These are phyloP conservation scores for Syzygium aqueum DNA, from an alignment of 345 rosid species.

Conservation along the genomic window DNA sequence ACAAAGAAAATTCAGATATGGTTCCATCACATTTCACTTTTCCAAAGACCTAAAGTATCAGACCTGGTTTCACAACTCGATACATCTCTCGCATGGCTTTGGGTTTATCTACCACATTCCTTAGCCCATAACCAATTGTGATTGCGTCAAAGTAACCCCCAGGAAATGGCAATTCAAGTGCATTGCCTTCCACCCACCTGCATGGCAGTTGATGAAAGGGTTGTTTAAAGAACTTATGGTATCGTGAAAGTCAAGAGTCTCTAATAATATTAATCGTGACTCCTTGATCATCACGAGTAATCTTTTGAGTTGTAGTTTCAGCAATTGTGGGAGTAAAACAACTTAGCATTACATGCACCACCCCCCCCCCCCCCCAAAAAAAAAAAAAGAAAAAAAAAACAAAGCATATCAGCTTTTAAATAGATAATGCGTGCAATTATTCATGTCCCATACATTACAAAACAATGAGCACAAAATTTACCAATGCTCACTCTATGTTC, in stretches of 20 bases:
- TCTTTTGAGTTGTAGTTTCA: neutral
- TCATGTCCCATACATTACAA: neutral
- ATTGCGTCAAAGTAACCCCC: conserved; percentile 67
- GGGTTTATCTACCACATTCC: conserved; percentile 58
- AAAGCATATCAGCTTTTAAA: neutral
- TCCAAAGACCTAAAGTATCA: neutral
- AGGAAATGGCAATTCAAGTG: conserved; percentile 61
- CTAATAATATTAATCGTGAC: neutral
- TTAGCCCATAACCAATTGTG: conserved; percentile 81
- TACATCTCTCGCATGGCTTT: conserved; percentile 59
- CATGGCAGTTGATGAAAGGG: neutral
- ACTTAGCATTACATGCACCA: neutral
- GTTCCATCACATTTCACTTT: neutral
- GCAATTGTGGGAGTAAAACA: neutral
- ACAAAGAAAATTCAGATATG: neutral
- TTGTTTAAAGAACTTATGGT: neutral
- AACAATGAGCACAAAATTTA: conserved; percentile 20
- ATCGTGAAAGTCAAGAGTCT: neutral
- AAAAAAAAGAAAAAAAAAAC: neutral
- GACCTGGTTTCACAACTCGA: conserved; percentile 79
- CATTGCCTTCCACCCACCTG: conserved; percentile 87
- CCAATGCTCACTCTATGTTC: conserved; percentile 90
- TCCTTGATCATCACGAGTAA: neutral
- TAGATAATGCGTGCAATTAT: neutral
- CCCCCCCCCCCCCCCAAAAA: neutral